phyloP scores from a whole-genome alignment of 1,139 yeast species.

The Meyerozyma carpophila region DNA sequence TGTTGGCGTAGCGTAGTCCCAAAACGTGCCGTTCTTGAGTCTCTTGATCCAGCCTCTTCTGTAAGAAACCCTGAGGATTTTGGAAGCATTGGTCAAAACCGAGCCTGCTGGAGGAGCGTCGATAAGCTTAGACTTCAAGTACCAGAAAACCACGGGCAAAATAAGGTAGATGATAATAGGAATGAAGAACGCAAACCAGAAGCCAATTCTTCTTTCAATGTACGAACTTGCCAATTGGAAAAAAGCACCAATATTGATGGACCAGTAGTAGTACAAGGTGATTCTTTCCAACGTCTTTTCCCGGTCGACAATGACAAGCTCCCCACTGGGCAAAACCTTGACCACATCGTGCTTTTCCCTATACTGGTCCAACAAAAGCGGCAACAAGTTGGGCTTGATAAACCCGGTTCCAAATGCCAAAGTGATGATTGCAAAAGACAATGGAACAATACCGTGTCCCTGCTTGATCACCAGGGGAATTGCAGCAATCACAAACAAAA shows the following conservation, averaged over 20 bases:
- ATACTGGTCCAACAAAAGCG: slow-evolving; percentile 49
- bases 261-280: slow-evolving; percentile 72
- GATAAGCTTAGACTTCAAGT: slow-evolving; percentile 32
- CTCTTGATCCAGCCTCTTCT: slow-evolving; percentile 36
- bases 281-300: slow-evolving; percentile 67
- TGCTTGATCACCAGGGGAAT: slow-evolving; percentile 14
- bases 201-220: slow-evolving; percentile 63
- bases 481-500: slow-evolving; percentile 18
- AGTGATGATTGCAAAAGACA: slow-evolving; percentile 14
- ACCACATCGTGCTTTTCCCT: slow-evolving; percentile 52
- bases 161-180: slow-evolving; percentile 48
- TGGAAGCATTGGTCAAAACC: slow-evolving; percentile 38
- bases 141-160: slow-evolving; percentile 41
- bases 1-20: slow-evolving; percentile 54
- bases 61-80: slow-evolving; percentile 34
- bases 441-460: slow-evolving; percentile 15
- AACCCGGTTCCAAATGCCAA: slow-evolving; percentile 19
- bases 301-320: slow-evolving; percentile 66
- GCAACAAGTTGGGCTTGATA: slow-evolving; percentile 47
- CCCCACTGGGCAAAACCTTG: slow-evolving; percentile 54
- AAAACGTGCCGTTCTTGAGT: slow-evolving; percentile 31
- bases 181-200: slow-evolving; percentile 68
- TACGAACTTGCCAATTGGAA: slow-evolving; percentile 75
- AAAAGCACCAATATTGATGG: slow-evolving; percentile 77
- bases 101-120: slow-evolving; percentile 43